phyloP scores from a whole-genome alignment of 2,329 filamentous ascomycete genomes.

The Penicillium glabrum region DNA sequence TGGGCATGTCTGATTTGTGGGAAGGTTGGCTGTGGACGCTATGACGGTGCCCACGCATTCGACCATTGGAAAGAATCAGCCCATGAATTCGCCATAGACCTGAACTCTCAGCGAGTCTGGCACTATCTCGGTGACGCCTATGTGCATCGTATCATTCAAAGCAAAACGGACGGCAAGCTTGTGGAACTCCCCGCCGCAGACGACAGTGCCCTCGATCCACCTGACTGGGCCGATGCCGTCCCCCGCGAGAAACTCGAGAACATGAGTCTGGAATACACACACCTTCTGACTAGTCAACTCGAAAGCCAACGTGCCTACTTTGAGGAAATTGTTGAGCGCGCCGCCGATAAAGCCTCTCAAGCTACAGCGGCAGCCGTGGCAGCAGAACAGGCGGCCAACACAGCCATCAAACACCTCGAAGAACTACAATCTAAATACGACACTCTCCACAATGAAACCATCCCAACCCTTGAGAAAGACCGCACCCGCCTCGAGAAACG shows the following conservation, averaged over 20 bases:
- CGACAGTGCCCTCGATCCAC: constrained; percentile 42
- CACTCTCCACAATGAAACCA: constrained; percentile 54
- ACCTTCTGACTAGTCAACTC: constrained; percentile 87
- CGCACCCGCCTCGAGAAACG: constrained; percentile 67
- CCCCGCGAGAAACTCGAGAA: constrained; percentile 65
- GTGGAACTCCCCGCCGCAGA: constrained; percentile 76
- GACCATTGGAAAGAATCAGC: constrained; percentile 87
- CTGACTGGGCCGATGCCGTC: constrained; percentile 47
- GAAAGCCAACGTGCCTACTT: constrained; percentile 93
- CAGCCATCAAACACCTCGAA: constrained; percentile 55
- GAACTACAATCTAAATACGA: constrained; percentile 59
- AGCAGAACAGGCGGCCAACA: constrained; percentile 64
- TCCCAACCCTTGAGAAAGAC: constrained; percentile 72
- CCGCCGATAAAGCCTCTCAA: constrained; percentile 81
- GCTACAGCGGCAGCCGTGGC: constrained; percentile 57
- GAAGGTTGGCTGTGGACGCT: constrained; percentile 87
- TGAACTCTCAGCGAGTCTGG: constrained; percentile 94
- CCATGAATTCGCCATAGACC: constrained; percentile 90
- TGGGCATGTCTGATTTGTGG: constrained; percentile 97
- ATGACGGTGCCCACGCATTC: constrained; percentile 91
- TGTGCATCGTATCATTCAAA: constrained; percentile 91
- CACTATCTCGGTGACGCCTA: constrained; percentile 95
- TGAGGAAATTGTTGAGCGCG: constrained; percentile 85
- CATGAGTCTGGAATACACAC: constrained; percentile 91
- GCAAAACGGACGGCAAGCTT: constrained; percentile 88